These are phyloP conservation scores for Sporisorium graminicola DNA, from an alignment of 1,284 basidiomycete species.

Conservation along the genomic window DNA sequence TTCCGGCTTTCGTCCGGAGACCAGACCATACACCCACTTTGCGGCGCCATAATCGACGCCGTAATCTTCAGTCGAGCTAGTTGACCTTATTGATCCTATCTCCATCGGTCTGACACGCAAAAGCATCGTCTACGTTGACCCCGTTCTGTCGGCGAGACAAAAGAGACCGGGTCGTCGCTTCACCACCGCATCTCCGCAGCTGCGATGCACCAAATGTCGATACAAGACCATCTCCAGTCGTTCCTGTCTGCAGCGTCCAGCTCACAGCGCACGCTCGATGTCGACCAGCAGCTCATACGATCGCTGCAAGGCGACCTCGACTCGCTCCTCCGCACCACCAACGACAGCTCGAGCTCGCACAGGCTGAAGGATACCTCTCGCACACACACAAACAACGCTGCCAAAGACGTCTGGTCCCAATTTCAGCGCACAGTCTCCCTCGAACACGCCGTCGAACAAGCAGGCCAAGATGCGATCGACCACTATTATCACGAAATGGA, in stretches of 20 bases:
- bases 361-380: neutral
- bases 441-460: slow-evolving; percentile 15
- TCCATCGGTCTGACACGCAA: too few relatives aligned
- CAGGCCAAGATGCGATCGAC: slow-evolving; percentile 28
- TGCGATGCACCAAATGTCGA: slow-evolving; percentile 11
- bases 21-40: neutral
- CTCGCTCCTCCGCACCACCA: slow-evolving; percentile 12
- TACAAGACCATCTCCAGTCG: slow-evolving; percentile 32
- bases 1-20: neutral
- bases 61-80: too few relatives aligned
- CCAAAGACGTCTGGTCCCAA: slow-evolving; percentile 28
- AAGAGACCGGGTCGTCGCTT: too few relatives aligned
- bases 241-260: slow-evolving; percentile 37
- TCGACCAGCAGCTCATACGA: slow-evolving; percentile 39
- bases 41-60: neutral
- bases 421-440: slow-evolving; percentile 28
- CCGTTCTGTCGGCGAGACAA: neutral
- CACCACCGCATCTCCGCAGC: neutral
- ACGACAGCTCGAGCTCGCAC: slow-evolving; percentile 1
- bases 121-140: neutral
- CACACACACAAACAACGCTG: neutral
- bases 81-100: too few relatives aligned
- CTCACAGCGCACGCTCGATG: slow-evolving; percentile 44
- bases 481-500: slow-evolving; percentile 26
- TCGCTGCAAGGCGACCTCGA: slow-evolving; percentile 33